phyloP scores from a whole-genome alignment of 2,329 filamentous ascomycete genomes.

The Knufia petricola region DNA sequence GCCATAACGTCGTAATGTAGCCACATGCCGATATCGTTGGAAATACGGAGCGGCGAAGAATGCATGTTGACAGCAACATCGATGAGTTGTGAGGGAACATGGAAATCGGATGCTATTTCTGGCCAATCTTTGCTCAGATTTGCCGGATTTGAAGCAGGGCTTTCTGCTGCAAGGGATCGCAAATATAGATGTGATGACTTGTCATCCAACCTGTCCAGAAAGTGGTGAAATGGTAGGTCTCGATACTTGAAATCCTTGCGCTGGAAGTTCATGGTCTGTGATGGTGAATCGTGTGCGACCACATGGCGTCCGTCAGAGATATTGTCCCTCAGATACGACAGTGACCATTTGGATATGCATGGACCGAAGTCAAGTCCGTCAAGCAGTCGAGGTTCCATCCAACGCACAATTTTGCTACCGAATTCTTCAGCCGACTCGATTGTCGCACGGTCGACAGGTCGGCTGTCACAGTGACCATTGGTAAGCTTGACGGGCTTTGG shows the following conservation, averaged over 20 bases:
- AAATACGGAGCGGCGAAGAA: conserved; percentile 70
- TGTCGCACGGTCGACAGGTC: conserved; percentile 11
- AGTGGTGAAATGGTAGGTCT: conserved; percentile 56
- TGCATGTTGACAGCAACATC: conserved; percentile 56
- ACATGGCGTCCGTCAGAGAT: conserved; percentile 55
- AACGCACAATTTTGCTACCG: conserved; percentile 44
- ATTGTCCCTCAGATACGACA: conserved; percentile 54
- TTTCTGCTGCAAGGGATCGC: conserved; percentile 61
- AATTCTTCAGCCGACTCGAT: conserved; percentile 36
- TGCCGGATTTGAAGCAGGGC: conserved; percentile 61
- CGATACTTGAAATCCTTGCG: conserved; percentile 73
- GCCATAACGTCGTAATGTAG: conserved; percentile 84
- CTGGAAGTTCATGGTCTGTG: conserved; percentile 66
- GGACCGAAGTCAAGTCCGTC: conserved; percentile 55
- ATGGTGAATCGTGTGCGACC: conserved; percentile 60
- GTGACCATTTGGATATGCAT: conserved; percentile 59
- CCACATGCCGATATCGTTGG: conserved; percentile 77
- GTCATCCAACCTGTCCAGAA: conserved; percentile 46
- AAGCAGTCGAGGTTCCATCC: conserved; percentile 55
- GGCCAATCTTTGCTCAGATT: conserved; percentile 64
- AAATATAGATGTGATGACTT: conserved; percentile 60
- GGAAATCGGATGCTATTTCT: conserved; percentile 58
- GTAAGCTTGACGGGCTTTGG: not conserved
- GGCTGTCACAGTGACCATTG: conserved; percentile 2
- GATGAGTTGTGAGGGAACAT: conserved; percentile 52